These are phyloP conservation scores for Papiliotrema fonsecae DNA, from an alignment of 1,284 basidiomycete genomes.

Conservation along the genomic window DNA sequence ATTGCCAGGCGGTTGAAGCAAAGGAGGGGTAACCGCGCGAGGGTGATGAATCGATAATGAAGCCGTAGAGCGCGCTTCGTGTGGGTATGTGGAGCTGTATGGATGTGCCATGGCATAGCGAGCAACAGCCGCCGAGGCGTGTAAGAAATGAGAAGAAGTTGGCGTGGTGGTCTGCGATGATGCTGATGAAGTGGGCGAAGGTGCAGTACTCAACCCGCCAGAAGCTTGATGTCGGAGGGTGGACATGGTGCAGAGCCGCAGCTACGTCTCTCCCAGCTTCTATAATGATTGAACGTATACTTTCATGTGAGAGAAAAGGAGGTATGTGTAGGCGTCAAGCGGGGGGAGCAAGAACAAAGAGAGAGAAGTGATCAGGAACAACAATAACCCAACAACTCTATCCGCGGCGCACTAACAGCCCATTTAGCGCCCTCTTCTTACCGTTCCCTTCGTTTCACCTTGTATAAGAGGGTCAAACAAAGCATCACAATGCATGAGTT, in stretches of 20 bases:
- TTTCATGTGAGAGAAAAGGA: too few species aligned
- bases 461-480: too few species aligned
- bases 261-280: too few species aligned
- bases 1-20: slow-evolving; percentile 24
- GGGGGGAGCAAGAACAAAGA: too few species aligned
- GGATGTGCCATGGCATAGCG: slow-evolving; percentile 5
- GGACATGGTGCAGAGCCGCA: background rate
- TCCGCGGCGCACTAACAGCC: too few species aligned
- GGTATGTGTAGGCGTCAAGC: too few species aligned
- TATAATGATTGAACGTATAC: too few species aligned
- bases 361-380: too few species aligned
- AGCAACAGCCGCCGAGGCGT: background rate
- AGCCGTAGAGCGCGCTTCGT: slow-evolving; percentile 4
- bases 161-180: slow-evolving; percentile 31
- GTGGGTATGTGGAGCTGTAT: slow-evolving; percentile 6
- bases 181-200: slow-evolving; percentile 21
- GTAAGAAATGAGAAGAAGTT: slow-evolving; percentile 28
- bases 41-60: slow-evolving; percentile 13
- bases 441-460: too few species aligned
- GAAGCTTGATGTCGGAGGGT: slow-evolving; percentile 1
- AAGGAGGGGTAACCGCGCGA: slow-evolving; percentile 32
- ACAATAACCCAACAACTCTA: too few species aligned
- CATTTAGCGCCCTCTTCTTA: too few species aligned
- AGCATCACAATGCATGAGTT: too few species aligned
- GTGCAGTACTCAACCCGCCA: background rate